A percentile compares a stretch with the other conserved stretches of the same genome.
phyloP scores from a whole-genome alignment of 2,329 filamentous ascomycete species.

The Arthroderma uncinatum region DNA sequence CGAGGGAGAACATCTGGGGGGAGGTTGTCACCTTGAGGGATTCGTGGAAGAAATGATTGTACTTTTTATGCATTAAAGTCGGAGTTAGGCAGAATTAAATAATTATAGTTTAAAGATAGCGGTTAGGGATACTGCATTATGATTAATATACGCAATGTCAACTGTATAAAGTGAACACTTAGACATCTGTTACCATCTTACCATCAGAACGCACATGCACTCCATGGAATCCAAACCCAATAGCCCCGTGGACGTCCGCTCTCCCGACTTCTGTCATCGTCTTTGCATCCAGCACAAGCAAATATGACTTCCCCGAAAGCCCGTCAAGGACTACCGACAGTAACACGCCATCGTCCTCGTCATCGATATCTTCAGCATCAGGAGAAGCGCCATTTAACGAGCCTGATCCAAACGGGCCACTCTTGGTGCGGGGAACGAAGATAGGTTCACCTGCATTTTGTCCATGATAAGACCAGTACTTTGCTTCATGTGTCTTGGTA shows the following conservation, averaged over 20 bases:
- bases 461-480: constrained; percentile 37
- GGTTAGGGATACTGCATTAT: neutral
- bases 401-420: neutral
- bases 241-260: constrained; percentile 38
- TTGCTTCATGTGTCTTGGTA: constrained; percentile 30
- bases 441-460: constrained; percentile 46
- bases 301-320: constrained; percentile 39
- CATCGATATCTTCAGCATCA: constrained; percentile 18
- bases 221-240: constrained; percentile 47
- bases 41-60: constrained; percentile 21
- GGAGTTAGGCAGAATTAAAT: no score
- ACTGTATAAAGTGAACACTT: neutral
- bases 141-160: neutral
- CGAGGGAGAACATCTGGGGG: constrained; percentile 25
- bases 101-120: no score
- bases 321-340: constrained; percentile 46
- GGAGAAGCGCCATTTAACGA: neutral
- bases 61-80: no score
- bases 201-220: constrained; percentile 25
- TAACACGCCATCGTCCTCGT: constrained; percentile 45
- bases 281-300: constrained; percentile 42
- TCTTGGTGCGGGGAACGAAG: constrained; percentile 34
- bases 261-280: constrained; percentile 41
- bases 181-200: constrained; percentile 8
- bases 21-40: constrained; percentile 22